A percentile compares a stretch with the other conserved stretches of the same genome.
These are phyloP conservation scores for Beauveria sp. DNA, from an alignment of 2,329 filamentous ascomycete species.

Conservation along the genomic window DNA sequence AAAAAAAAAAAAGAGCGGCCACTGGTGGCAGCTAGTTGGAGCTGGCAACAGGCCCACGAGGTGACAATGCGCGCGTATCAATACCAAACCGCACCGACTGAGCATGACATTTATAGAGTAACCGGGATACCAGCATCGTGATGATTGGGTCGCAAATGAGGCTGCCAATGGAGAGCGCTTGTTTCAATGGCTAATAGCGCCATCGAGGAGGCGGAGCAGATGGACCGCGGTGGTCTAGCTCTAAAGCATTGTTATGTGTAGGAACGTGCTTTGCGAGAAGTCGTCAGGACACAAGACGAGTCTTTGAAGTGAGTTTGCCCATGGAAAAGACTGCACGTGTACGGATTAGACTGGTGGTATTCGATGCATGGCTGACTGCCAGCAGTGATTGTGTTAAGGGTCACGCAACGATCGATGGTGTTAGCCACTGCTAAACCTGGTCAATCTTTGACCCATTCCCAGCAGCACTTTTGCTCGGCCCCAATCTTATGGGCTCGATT, in stretches of 20 bases:
- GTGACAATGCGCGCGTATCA: neutral
- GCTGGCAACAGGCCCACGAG: neutral
- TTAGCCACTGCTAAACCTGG: neutral
- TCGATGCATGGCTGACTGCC: neutral
- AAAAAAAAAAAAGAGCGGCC: neutral
- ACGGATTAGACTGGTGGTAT: neutral
- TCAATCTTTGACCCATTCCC: neutral
- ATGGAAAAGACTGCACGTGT: neutral
- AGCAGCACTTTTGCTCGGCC: neutral
- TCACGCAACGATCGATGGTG: neutral
- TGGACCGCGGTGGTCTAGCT: neutral
- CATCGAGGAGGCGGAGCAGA: neutral
- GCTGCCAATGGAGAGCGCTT: neutral
- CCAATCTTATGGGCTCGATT: neutral
- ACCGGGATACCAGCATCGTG: neutral
- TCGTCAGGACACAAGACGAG: neutral
- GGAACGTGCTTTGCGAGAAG: neutral
- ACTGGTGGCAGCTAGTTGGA: neutral
- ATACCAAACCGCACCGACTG: neutral
- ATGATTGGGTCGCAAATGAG: neutral
- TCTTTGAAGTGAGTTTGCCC: neutral
- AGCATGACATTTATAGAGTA: neutral
- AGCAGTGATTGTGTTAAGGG: neutral
- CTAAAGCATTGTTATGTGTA: neutral
- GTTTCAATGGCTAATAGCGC: neutral